A percentile compares a stretch with the other conserved stretches of the same genome.
phyloP scores from a whole-genome alignment of 805 yeast species.

The Candida krabiensis region DNA sequence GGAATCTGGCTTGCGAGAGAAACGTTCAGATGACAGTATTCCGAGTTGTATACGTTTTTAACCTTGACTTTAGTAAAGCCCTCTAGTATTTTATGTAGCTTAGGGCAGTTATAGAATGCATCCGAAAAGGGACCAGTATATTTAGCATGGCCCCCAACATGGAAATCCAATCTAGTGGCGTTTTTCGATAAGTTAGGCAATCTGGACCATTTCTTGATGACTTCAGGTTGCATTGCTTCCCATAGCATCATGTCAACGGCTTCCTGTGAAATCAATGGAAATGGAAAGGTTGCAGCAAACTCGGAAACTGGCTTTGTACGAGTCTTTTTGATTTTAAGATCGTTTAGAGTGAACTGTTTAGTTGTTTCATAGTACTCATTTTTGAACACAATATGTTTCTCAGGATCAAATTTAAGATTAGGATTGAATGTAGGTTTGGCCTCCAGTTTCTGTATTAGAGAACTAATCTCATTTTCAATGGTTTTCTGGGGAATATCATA shows the following conservation, averaged over 20 bases:
- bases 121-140: slow-evolving; percentile 42
- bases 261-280: slow-evolving; percentile 57
- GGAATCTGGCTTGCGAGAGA: slow-evolving; percentile 34
- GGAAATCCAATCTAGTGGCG: slow-evolving; percentile 41
- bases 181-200: slow-evolving; percentile 30
- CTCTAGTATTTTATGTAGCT: slow-evolving; percentile 45
- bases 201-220: slow-evolving; percentile 43
- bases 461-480: slow-evolving; percentile 22
- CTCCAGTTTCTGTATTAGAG: slow-evolving; percentile 19
- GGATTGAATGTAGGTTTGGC: slow-evolving; percentile 30
- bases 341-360: slow-evolving; percentile 36
- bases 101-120: slow-evolving; percentile 53
- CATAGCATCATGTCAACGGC: slow-evolving; percentile 55
- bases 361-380: slow-evolving; percentile 37
- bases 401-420: slow-evolving; percentile 36
- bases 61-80: slow-evolving; percentile 51
- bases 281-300: slow-evolving; percentile 52
- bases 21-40: slow-evolving; percentile 51
- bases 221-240: slow-evolving; percentile 47
- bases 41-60: slow-evolving; percentile 48
- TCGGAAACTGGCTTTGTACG: slow-evolving; percentile 32
- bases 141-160: slow-evolving; percentile 47
- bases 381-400: slow-evolving; percentile 36
- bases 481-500: slow-evolving; percentile 26
- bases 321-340: slow-evolving; percentile 35